These are phyloP conservation scores for Colletotrichum chrysophilum DNA, from an alignment of 2,329 filamentous ascomycete species.

Conservation along the genomic window DNA sequence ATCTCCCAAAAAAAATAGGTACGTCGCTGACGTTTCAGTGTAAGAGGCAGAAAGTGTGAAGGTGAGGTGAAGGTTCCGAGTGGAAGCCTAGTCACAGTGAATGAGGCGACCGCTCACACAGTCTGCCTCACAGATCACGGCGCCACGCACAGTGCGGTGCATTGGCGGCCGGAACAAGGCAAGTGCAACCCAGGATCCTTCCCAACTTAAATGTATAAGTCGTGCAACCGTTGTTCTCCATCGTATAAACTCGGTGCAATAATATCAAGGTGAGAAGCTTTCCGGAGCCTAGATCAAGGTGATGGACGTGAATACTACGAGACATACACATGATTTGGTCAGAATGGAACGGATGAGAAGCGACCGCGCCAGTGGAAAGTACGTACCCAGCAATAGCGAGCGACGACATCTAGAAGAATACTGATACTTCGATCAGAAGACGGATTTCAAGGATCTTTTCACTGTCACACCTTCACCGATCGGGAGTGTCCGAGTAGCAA, in stretches of 20 bases:
- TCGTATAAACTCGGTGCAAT: neutral
- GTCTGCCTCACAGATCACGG: fast-evolving
- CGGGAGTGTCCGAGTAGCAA: neutral
- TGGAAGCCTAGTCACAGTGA: conserved; percentile 7
- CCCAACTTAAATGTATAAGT: neutral
- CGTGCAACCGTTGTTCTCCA: neutral
- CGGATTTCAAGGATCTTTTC: neutral
- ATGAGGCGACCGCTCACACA: neutral
- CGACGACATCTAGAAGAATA: neutral
- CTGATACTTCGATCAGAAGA: neutral
- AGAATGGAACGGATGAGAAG: neutral
- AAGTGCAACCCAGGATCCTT: neutral
- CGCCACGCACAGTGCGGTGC: neutral
- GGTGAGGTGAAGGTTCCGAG: neutral
- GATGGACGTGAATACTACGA: neutral
- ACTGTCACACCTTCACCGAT: neutral
- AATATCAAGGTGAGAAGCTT: neutral
- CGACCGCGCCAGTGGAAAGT: neutral
- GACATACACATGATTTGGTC: neutral
- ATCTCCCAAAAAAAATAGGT: neutral
- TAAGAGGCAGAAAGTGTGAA: neutral
- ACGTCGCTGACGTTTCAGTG: conserved; percentile 1
- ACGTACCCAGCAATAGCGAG: neutral
- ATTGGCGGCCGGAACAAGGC: neutral
- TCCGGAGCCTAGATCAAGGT: neutral